A percentile compares a stretch with the other conserved stretches of the same genome.
phyloP scores from a whole-genome alignment of 2,329 filamentous ascomycete species.

The Pezicula rhizophila region DNA sequence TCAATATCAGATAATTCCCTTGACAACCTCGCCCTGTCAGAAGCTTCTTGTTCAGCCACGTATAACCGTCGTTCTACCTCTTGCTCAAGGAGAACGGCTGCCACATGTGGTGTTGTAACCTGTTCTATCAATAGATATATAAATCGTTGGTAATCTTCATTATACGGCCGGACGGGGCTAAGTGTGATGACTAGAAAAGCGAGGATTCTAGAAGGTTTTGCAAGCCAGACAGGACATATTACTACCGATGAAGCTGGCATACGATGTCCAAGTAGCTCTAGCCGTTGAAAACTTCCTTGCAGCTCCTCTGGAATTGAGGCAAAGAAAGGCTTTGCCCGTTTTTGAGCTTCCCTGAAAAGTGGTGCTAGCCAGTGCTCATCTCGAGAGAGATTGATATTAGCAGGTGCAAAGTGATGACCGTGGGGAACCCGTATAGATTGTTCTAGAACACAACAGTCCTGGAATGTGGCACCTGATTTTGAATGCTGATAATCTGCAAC shows the following conservation, averaged over 20 bases:
- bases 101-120: slow-evolving; percentile 62
- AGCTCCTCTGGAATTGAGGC: slow-evolving; percentile 28
- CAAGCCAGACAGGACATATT: slow-evolving; percentile 61
- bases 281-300: slow-evolving; percentile 46
- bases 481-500: slow-evolving; percentile 11
- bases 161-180: slow-evolving; percentile 66
- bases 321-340: slow-evolving; percentile 3
- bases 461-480: background rate
- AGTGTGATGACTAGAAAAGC: slow-evolving; percentile 65
- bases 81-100: slow-evolving; percentile 65
- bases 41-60: slow-evolving; percentile 58
- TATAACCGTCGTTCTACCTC: slow-evolving; percentile 52
- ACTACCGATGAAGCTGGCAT: slow-evolving; percentile 59
- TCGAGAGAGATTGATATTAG: slow-evolving; percentile 2
- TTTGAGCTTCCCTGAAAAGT: slow-evolving; percentile 3
- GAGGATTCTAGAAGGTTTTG: slow-evolving; percentile 58
- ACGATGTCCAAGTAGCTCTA: slow-evolving; percentile 60
- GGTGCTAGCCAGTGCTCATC: slow-evolving; percentile 1
- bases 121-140: slow-evolving; percentile 49
- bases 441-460: slow-evolving; percentile 6
- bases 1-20: slow-evolving; percentile 58
- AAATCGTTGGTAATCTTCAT: slow-evolving; percentile 67
- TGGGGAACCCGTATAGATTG: slow-evolving; percentile 8
- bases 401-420: slow-evolving; percentile 7
- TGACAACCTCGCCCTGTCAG: slow-evolving; percentile 61